Percentiles rank a stretch among this genome's conserved stretches.
Evolutionary conservation across 768 basidiomycete species (phyloP).

Genomic region (Albatrellus ellisii): DNA sequence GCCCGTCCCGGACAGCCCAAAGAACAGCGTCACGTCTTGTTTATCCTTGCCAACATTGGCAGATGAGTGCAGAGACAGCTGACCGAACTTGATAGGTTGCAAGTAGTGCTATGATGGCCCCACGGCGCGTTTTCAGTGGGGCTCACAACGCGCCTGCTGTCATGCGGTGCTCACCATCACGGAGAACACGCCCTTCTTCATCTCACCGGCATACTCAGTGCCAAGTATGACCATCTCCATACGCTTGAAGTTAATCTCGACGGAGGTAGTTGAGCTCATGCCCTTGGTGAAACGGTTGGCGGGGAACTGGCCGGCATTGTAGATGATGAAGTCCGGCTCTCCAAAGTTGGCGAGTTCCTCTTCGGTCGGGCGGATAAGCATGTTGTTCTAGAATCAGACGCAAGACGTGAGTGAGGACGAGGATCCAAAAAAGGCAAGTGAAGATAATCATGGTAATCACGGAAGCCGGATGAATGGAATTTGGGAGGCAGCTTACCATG

Average conservation of each 20-base stretch:
- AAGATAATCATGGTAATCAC: conserved; percentile 1
- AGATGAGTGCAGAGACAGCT: conserved; percentile 94
- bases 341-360: conserved; percentile 91
- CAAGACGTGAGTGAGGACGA: neutral
- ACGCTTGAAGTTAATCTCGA: conserved; percentile 99
- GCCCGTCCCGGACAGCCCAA: conserved; percentile 95
- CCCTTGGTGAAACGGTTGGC: conserved; percentile 99
- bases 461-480: neutral
- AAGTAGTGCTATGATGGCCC: conserved; percentile 86
- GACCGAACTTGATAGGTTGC: conserved; percentile 96
- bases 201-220: conserved; percentile 96
- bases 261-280: conserved; percentile 97
- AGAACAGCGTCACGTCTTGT: conserved; percentile 94
- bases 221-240: conserved; percentile 99
- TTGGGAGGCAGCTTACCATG: conserved; percentile 54
- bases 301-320: conserved; percentile 99
- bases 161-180: conserved; percentile 60
- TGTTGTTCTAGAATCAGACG: conserved; percentile 70
- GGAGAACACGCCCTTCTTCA: conserved; percentile 99
- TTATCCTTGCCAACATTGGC: conserved; percentile 89
- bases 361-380: conserved; percentile 96
- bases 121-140: conserved; percentile 9
- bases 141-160: neutral
- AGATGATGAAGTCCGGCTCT: conserved; percentile 98
- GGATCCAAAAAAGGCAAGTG: conserved; percentile 4